Conservation (phyloP, 2,329 filamentous ascomycete genomes). For the Fusarium gaditjirri region DNA sequence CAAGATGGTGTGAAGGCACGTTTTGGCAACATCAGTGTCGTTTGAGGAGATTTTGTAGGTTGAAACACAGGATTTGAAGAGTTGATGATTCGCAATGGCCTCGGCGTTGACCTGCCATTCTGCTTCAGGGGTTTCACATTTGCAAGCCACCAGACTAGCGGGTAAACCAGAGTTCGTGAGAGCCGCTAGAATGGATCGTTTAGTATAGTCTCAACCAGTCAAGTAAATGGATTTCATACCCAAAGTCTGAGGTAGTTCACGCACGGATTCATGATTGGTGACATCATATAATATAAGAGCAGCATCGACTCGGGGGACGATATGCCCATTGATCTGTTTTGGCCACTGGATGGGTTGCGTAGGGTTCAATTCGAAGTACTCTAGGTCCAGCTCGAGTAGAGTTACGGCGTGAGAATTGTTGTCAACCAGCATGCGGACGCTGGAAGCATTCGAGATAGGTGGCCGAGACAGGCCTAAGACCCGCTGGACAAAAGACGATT, state of each 20-base stretch:
- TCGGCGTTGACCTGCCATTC: slow-evolving; percentile 77
- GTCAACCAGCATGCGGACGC: slow-evolving; percentile 68
- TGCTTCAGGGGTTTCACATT: slow-evolving; percentile 82
- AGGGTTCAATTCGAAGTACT: slow-evolving; percentile 70
- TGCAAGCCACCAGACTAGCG: slow-evolving; percentile 85
- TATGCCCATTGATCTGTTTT: slow-evolving; percentile 74
- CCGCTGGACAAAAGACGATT: slow-evolving; percentile 74
- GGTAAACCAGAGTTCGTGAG: slow-evolving; percentile 79
- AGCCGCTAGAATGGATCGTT: slow-evolving; percentile 65
- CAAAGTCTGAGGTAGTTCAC: slow-evolving; percentile 78
- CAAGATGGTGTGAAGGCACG: slow-evolving; percentile 80
- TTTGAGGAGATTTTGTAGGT: slow-evolving; percentile 79
- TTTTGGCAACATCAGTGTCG: slow-evolving; percentile 76
- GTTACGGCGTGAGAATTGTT: slow-evolving; percentile 67
- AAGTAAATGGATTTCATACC: slow-evolving; percentile 61
- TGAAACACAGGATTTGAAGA: slow-evolving; percentile 75
- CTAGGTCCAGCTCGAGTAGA: slow-evolving; percentile 73
- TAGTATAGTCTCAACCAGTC: slow-evolving; percentile 4
- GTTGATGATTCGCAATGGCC: slow-evolving; percentile 68
- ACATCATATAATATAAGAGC: slow-evolving; percentile 91
- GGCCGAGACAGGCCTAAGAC: slow-evolving; percentile 66
- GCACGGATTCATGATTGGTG: slow-evolving; percentile 78
- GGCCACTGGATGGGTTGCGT: slow-evolving; percentile 71
- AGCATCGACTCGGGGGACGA: slow-evolving; percentile 81
- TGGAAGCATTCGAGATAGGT: slow-evolving; percentile 65